These are phyloP conservation scores for Coemansia nantahalensis DNA, from an alignment of 192 early-diverging fungal genomes.

Conservation along the genomic window DNA sequence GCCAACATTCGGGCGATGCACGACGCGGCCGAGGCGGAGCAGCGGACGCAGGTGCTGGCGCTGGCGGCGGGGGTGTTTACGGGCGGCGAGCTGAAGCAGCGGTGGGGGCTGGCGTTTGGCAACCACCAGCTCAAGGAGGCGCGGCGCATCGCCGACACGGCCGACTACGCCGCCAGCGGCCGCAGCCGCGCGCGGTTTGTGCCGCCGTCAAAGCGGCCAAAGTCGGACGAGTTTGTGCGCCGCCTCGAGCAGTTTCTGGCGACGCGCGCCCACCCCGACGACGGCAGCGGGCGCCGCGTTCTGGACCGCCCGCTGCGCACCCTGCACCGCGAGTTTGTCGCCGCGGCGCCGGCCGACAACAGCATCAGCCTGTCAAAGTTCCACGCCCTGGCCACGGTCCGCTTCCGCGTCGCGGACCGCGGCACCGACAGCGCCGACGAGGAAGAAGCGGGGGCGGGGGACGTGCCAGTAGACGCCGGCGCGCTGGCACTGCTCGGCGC, in stretches of 20 bases:
- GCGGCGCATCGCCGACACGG: constrained; percentile 1
- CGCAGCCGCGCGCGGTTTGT: background rate
- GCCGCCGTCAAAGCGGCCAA: constrained; percentile 10
- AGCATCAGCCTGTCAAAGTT: constrained; percentile 16
- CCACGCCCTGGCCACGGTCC: constrained; percentile 5
- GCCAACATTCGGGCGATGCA: constrained; percentile 20
- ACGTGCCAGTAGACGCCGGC: too few species aligned
- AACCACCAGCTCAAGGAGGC: constrained; percentile 27
- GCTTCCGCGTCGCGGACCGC: constrained; percentile 3
- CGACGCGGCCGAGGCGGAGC: constrained; percentile 4
- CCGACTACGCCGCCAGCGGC: too few species aligned
- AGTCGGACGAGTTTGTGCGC: constrained; percentile 1
- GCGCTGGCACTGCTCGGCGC: too few species aligned
- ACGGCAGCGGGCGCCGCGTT: background rate
- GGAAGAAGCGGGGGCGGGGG: too few species aligned
- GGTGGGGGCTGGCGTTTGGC: constrained; percentile 16
- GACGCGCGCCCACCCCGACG: background rate
- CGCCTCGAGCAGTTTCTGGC: constrained; percentile 1
- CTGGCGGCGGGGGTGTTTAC: constrained; percentile 20
- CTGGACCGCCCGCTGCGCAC: constrained; percentile 2
- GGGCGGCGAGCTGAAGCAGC: constrained; percentile 13
- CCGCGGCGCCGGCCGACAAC: background rate
- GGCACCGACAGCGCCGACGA: too few species aligned
- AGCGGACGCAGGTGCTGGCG: constrained; percentile 17
- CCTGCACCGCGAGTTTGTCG: constrained; percentile 15